Base-by-base conservation (phyloP, 2,329 filamentous ascomycete genomes). In the Exserohilum turcica region DNA sequence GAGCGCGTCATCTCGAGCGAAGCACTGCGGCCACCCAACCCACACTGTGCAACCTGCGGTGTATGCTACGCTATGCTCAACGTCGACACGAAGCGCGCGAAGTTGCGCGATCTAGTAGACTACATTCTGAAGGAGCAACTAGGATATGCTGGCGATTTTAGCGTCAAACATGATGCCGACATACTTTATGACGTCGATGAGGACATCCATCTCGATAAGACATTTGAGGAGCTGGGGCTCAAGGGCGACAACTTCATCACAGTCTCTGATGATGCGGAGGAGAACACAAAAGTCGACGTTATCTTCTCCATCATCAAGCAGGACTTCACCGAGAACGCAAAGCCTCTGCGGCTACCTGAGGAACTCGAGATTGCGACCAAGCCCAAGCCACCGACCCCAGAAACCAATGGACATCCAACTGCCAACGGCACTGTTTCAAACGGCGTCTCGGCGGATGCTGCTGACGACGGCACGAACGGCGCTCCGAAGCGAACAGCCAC, bases 151-250 rank as follows among this genome's bases (percentile, higher is more conserved):
- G 86, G 92, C 52, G 92, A 96, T 46, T 85, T 97, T 59, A 88
- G 87, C 3, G 78, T 97, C 52, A 89, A 84, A 67, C 91, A 84
- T 52, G 87, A 91, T 6, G 79, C 83, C 8, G 53, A 66, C 12
- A 80, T 92, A n/a, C 81, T 97, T 36, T 97, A 96, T 66, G 94
- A 97, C 66, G 84, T 87, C 0, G 94, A 97, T 50, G 85, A 96
- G 66, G 91, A 91, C 4, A 90, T 95, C 52, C 95, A 97, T 65
- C 78, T 97, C 1, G 74, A 80, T 1, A 95, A 91, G 78, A 92
- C 89, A 56, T 82, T 99, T 44, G 80, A 76, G 21, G 90, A 96
- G 16, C 81, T 97, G 7, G 90, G 88, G 9, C 84, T 97, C 64
- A 83, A 83, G 52, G 79, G 83, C 19, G 89, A 89, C 59, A 87